Conservation (phyloP, 306 rosid genomes). For the Carpinus viminea region DNA sequence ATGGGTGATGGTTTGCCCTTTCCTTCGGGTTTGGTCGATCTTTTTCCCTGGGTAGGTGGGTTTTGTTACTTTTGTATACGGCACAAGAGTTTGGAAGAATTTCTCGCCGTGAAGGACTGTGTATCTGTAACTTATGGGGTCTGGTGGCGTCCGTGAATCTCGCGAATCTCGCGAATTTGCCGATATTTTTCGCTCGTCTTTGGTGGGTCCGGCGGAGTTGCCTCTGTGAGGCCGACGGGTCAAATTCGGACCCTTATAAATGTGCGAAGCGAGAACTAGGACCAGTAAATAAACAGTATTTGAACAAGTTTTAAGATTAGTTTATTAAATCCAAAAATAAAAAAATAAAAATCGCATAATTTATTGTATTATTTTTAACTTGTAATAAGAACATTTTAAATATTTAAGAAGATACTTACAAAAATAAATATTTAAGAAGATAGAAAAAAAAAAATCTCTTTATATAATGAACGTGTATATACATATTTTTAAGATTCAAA, state of each 20-base stretch:
- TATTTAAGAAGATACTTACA: too few relatives aligned
- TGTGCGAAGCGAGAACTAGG: too few relatives aligned
- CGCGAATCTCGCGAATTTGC: conserved; percentile 1
- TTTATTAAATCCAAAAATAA: too few relatives aligned
- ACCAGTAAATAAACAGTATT: too few relatives aligned
- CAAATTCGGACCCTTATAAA: background rate
- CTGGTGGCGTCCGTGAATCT: conserved; percentile 5
- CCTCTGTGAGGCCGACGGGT: conserved; percentile 1
- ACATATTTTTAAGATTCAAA: too few relatives aligned
- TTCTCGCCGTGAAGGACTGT: conserved; percentile 31
- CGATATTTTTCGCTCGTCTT: conserved; percentile 10
- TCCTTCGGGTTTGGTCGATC: background rate
- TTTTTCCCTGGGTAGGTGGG: background rate
- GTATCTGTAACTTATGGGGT: background rate
- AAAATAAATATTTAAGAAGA: too few relatives aligned
- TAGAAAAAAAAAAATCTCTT: too few relatives aligned
- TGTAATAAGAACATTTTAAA: too few relatives aligned
- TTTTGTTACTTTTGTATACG: background rate
- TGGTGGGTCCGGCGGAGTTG: conserved; percentile 17
- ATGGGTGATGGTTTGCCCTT: conserved; percentile 25
- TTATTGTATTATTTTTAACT: too few relatives aligned
- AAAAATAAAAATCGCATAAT: too few relatives aligned
- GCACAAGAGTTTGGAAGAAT: conserved; percentile 13
- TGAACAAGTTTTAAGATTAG: too few relatives aligned
- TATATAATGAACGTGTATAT: too few relatives aligned